phyloP scores from a whole-genome alignment of 768 basidiomycete species.

The Asterophora parasitica region DNA sequence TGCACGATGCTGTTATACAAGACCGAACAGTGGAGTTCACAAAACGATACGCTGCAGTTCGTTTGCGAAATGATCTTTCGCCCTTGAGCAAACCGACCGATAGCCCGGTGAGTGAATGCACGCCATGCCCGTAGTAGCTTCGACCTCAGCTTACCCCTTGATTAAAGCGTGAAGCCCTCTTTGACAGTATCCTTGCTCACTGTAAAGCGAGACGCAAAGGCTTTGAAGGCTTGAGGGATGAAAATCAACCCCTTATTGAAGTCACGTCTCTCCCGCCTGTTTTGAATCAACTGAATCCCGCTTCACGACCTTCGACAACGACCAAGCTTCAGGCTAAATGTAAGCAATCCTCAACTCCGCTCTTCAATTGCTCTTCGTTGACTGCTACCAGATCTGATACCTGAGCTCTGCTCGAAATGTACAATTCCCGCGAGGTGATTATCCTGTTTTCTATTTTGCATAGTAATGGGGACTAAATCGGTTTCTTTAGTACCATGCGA shows the following conservation, averaged over 20 bases:
- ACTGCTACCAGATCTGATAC: constrained; percentile 60
- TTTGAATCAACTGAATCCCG: constrained; percentile 58
- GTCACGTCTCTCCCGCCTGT: constrained; percentile 47
- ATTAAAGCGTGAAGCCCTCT: constrained; percentile 55
- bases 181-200: constrained; percentile 59
- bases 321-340: constrained; percentile 52
- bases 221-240: constrained; percentile 56
- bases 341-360: constrained; percentile 19
- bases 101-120: constrained; percentile 46
- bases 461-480: constrained; percentile 1
- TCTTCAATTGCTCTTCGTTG: background rate
- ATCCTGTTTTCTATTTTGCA: background rate
- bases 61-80: constrained; percentile 59
- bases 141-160: constrained; percentile 5
- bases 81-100: constrained; percentile 69
- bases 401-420: constrained; percentile 73
- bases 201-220: constrained; percentile 58
- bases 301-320: constrained; percentile 34
- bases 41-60: constrained; percentile 55
- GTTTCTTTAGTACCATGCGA: constrained; percentile 49
- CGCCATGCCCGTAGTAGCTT: background rate
- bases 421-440: constrained; percentile 69
- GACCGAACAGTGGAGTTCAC: constrained; percentile 77
- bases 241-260: constrained; percentile 70
- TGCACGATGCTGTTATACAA: constrained; percentile 66